These are phyloP conservation scores for Closterium sp. DNA, from an alignment of 139 green algal species.

Conservation along the genomic window DNA sequence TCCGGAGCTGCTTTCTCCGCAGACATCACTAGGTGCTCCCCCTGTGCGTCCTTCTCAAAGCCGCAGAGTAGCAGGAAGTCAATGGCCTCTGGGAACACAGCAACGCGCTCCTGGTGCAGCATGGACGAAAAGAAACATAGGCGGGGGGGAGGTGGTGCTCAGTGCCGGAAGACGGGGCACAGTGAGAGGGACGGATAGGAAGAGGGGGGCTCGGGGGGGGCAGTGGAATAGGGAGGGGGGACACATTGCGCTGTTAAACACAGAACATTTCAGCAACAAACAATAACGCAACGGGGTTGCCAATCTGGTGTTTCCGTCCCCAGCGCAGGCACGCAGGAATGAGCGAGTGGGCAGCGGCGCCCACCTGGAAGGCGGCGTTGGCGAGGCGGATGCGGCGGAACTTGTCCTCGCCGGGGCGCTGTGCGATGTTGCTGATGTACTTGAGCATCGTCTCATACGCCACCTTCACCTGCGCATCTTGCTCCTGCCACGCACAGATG, in stretches of 20 bases:
- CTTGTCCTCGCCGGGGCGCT: slow-evolving; percentile 80
- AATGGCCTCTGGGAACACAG: slow-evolving; percentile 49
- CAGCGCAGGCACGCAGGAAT: neutral
- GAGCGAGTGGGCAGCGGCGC: neutral
- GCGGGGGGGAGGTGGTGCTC: no score
- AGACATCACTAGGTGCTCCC: slow-evolving; percentile 59
- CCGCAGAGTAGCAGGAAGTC: slow-evolving; percentile 77
- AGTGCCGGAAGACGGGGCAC: neutral
- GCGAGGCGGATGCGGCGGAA: slow-evolving; percentile 76
- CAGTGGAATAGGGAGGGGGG: neutral
- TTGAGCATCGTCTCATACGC: slow-evolving; percentile 72
- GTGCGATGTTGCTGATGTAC: slow-evolving; percentile 82
- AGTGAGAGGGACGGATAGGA: neutral
- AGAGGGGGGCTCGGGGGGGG: neutral
- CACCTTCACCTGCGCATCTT: slow-evolving; percentile 69
- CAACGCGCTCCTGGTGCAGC: slow-evolving; percentile 32
- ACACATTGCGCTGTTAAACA: neutral
- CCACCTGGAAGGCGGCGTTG: slow-evolving; percentile 81
- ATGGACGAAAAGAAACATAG: no score
- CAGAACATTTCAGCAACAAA: neutral
- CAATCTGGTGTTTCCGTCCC: no score
- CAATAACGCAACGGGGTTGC: no score
- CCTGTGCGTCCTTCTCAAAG: slow-evolving; percentile 65
- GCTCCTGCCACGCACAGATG: slow-evolving; percentile 16
- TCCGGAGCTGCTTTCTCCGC: slow-evolving; percentile 59